A percentile compares a stretch with the other conserved stretches of the same genome.
These are phyloP conservation scores for Elongisporangium undulatum DNA, from an alignment of 352 stramenopile genomes.

Conservation along the genomic window DNA sequence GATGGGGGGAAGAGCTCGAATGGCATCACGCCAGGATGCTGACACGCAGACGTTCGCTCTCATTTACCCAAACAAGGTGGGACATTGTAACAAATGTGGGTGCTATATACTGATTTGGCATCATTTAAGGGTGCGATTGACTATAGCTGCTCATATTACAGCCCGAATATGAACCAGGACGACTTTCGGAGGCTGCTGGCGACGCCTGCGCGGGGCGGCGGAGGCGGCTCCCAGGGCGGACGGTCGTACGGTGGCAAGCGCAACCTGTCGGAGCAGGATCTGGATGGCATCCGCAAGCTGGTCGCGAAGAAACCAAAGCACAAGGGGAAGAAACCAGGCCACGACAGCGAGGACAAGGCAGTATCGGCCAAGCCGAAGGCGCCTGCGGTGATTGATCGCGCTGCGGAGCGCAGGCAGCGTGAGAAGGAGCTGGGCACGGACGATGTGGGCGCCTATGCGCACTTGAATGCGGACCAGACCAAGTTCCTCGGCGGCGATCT, in stretches of 20 bases:
- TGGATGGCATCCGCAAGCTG: constrained; percentile 43
- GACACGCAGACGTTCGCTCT: not conserved
- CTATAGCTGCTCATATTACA: not conserved
- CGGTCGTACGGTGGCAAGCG: constrained; percentile 44
- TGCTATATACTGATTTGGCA: not conserved
- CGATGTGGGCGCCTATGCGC: constrained; percentile 41
- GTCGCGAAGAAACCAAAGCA: constrained; percentile 59
- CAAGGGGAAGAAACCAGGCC: constrained; percentile 32
- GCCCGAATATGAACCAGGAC: constrained; percentile 59
- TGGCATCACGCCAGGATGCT: not conserved
- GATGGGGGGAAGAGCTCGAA: not conserved
- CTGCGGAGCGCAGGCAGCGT: constrained; percentile 51
- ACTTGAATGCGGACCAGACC: constrained; percentile 67
- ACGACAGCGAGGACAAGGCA: constrained; percentile 4
- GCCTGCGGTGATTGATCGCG: constrained; percentile 54
- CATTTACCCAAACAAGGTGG: not conserved
- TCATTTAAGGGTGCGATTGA: not conserved
- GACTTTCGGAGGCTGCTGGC: constrained; percentile 67
- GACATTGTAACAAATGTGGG: not conserved
- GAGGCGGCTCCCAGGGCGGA: constrained; percentile 3
- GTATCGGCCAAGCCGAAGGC: constrained; percentile 1
- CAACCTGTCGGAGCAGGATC: constrained; percentile 46
- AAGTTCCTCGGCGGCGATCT: constrained; percentile 83
- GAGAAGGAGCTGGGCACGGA: constrained; percentile 27
- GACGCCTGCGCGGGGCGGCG: constrained; percentile 12